These are phyloP conservation scores for Albugo candida DNA, from an alignment of 352 stramenopile species.

Conservation along the genomic window DNA sequence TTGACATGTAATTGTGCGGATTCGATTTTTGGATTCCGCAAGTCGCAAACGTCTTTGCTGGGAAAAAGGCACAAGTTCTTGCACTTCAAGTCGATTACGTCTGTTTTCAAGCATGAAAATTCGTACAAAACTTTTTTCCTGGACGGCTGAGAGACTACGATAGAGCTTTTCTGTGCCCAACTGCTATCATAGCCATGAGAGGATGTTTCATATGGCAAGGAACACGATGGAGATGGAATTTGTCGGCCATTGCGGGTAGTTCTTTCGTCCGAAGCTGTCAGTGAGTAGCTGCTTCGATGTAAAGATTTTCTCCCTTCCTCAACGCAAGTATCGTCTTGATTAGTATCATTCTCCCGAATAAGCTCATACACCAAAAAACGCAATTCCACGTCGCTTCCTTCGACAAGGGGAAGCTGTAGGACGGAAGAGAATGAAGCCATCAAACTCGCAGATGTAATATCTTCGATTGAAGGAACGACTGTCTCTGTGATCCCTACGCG, in stretches of 20 bases:
- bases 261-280: not conserved
- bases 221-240: not conserved
- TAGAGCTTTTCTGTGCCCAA: not conserved
- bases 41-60: not conserved
- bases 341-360: not conserved
- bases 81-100: constrained; percentile 32
- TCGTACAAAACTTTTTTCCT: constrained; percentile 55
- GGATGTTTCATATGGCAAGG: not conserved
- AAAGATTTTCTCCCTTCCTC: not conserved
- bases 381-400: constrained; percentile 17
- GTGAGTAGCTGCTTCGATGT: not conserved
- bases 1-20: constrained; percentile 34
- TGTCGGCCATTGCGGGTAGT: not conserved
- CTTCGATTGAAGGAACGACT: constrained; percentile 37
- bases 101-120: constrained; percentile 41
- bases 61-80: constrained; percentile 17
- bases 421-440: constrained; percentile 60
- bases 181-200: not conserved
- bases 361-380: constrained; percentile 64
- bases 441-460: constrained; percentile 5
- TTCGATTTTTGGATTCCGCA: not conserved
- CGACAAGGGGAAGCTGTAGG: constrained; percentile 48
- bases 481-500: constrained; percentile 63
- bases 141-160: not conserved
- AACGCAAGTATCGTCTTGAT: not conserved